A percentile compares a stretch with the other conserved stretches of the same genome.
These are phyloP conservation scores for Paxillus rubicundulus DNA, from an alignment of 768 basidiomycete species.

Conservation along the genomic window DNA sequence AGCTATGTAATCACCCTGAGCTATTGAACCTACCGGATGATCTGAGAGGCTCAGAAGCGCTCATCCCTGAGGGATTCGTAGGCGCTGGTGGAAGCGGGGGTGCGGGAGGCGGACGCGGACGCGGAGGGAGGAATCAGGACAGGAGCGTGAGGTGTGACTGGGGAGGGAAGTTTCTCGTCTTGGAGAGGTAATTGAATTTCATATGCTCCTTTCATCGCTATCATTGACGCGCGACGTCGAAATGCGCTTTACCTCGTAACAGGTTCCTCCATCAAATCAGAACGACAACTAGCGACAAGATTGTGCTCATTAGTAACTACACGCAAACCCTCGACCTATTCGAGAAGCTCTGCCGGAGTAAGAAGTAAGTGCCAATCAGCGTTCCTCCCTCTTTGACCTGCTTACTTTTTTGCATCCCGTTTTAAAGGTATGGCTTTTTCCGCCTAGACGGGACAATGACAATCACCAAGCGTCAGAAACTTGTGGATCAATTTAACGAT, in stretches of 20 bases:
- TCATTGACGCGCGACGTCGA: not conserved
- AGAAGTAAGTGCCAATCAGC: slow-evolving; percentile 54
- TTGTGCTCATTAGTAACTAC: slow-evolving; percentile 95
- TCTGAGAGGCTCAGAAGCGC: slow-evolving; percentile 72
- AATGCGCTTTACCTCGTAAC: not conserved
- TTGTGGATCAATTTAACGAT: slow-evolving; percentile 95
- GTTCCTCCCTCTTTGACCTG: not conserved
- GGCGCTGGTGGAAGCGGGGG: slow-evolving; percentile 39
- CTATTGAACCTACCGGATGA: slow-evolving; percentile 83
- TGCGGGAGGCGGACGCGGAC: slow-evolving; percentile 40
- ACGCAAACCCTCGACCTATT: slow-evolving; percentile 94
- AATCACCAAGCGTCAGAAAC: slow-evolving; percentile 88
- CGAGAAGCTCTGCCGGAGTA: slow-evolving; percentile 81
- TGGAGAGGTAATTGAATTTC: slow-evolving; percentile 67
- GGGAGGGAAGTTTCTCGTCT: slow-evolving; percentile 88
- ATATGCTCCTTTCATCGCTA: not conserved
- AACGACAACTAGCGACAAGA: slow-evolving; percentile 86
- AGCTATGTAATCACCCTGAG: slow-evolving; percentile 94
- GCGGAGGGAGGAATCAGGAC: slow-evolving; percentile 40
- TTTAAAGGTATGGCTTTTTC: slow-evolving; percentile 78
- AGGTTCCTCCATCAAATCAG: slow-evolving; percentile 86
- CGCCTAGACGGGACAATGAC: slow-evolving; percentile 94
- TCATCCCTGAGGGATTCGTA: slow-evolving; percentile 81
- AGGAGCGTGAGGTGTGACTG: slow-evolving; percentile 66
- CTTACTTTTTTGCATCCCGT: not conserved